These are phyloP conservation scores for Hypomyces rosellus DNA, from an alignment of 2,329 filamentous ascomycete genomes.

Conservation along the genomic window DNA sequence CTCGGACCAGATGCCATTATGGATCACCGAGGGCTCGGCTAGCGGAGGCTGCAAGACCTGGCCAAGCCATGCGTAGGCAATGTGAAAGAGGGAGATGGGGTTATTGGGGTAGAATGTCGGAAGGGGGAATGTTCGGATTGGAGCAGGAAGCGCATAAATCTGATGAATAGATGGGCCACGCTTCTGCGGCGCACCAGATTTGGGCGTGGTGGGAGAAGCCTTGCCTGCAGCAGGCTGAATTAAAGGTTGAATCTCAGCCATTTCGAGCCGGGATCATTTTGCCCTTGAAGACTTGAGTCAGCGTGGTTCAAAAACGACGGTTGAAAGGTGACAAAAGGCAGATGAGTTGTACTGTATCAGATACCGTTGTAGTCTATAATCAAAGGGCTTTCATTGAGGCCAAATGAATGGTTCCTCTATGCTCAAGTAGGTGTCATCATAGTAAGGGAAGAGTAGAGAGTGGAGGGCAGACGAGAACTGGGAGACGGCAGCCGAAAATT, in stretches of 20 bases:
- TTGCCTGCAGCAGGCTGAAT: slow-evolving; percentile 12
- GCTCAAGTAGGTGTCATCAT: slow-evolving; percentile 59
- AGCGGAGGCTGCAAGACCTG: slow-evolving; percentile 64
- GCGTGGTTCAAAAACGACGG: neutral
- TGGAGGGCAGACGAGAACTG: neutral
- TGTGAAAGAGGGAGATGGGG: slow-evolving; percentile 77
- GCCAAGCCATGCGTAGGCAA: slow-evolving; percentile 69
- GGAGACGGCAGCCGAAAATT: neutral
- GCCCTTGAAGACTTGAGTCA: slow-evolving; percentile 25
- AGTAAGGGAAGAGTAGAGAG: slow-evolving; percentile 23
- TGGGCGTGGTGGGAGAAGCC: slow-evolving; percentile 14
- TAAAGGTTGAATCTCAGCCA: slow-evolving; percentile 35
- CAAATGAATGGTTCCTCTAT: slow-evolving; percentile 54
- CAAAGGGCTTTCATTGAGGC: slow-evolving; percentile 57
- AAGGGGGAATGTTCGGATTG: slow-evolving; percentile 74
- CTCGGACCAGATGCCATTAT: slow-evolving; percentile 73
- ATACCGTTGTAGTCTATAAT: slow-evolving; percentile 96
- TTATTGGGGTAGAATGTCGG: slow-evolving; percentile 89
- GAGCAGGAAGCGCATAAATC: slow-evolving; percentile 76
- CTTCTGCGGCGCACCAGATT: slow-evolving; percentile 20
- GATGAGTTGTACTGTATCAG: slow-evolving; percentile 53
- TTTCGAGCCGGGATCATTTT: slow-evolving; percentile 41
- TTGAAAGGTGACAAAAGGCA: slow-evolving; percentile 1
- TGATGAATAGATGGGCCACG: slow-evolving; percentile 50
- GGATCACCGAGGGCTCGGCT: slow-evolving; percentile 56